Base-by-base conservation (phyloP, 805 yeast genomes). In the Kodamaea jinghongensis region DNA sequence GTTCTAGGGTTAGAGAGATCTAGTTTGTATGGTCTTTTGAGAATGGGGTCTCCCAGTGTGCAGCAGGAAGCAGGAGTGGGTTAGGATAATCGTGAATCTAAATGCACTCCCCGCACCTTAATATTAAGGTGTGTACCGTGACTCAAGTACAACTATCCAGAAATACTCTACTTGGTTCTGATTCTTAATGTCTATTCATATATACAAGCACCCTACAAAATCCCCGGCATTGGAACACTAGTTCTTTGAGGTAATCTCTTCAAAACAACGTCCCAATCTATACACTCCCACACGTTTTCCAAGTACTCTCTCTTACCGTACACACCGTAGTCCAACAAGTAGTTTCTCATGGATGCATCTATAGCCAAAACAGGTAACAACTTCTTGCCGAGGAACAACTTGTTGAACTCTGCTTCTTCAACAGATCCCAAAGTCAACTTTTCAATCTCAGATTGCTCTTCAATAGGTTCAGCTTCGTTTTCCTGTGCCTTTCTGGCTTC, bases 291-390 rank as follows among this genome's bases (percentile, higher is more conserved):
- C 26, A 60, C 62, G 44, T 67, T 67, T 41, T 63, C 71, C 52
- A 69, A 61, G 49, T 67, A 70, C 40, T 58, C 56, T 47, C 58
- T 62, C 71, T 76, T 58, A 53, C 71, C 69, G 56, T 72, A 83
- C 9, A 83, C 85, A 39, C 95, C 95, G 52, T 83, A 86, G 61
- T 86, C 93, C 44, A 75, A 63, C 36, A 84, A 60, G 67, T 81
- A 86, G 40, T 78, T 76, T 49, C 82, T 77, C 49, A 86, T 84
- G 31, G 86, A 79, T 4, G 79, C 83, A 58, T 85, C 91, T 34
- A 86, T 70, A 15, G 86, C 81, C 40, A 86, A 64, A 29, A 86
- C 59, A 4, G 95, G 93, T 37, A 76, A 64, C 51, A 58, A 64
- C 54, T 57, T 69, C 51, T 59, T 60, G 49, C 66, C 70, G 15